These are phyloP conservation scores for Aspergillus glaucus DNA, from an alignment of 2,329 filamentous ascomycete genomes.

Conservation along the genomic window DNA sequence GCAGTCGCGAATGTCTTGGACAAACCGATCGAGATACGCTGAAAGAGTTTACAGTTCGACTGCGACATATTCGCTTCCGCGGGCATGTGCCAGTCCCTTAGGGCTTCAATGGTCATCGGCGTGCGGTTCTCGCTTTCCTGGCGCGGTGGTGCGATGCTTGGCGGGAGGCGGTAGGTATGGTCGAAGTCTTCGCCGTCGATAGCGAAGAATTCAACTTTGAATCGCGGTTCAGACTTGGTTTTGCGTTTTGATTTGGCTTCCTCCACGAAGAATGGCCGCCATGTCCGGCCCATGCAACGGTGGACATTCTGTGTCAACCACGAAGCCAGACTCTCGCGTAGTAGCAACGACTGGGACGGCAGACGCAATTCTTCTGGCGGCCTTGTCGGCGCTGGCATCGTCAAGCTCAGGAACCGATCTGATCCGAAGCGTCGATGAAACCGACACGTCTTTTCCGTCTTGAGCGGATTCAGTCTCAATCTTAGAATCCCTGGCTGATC, in stretches of 20 bases:
- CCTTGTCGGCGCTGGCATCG: slow-evolving; percentile 25
- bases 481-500: slow-evolving; percentile 30
- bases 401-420: slow-evolving; percentile 41
- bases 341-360: slow-evolving; percentile 14
- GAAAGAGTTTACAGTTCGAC: slow-evolving; percentile 41
- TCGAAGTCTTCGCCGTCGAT: slow-evolving; percentile 38
- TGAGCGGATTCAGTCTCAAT: slow-evolving; percentile 36
- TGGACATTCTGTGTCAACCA: slow-evolving; percentile 38
- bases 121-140: slow-evolving; percentile 26
- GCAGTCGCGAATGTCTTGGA: slow-evolving; percentile 40
- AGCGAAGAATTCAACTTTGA: slow-evolving; percentile 39
- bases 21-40: slow-evolving; percentile 37
- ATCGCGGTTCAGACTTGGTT: slow-evolving; percentile 16
- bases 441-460: slow-evolving; percentile 38
- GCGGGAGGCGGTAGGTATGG: slow-evolving; percentile 3
- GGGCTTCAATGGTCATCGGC: slow-evolving; percentile 29
- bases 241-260: slow-evolving; percentile 31
- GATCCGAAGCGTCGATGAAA: slow-evolving; percentile 42
- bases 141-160: slow-evolving; percentile 14
- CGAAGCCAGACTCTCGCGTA: slow-evolving; percentile 29
- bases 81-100: slow-evolving; percentile 44
- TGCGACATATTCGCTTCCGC: slow-evolving; percentile 28
- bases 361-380: slow-evolving; percentile 21
- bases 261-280: slow-evolving; percentile 41
- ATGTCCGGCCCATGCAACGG: slow-evolving; percentile 36